Percentiles rank a stretch among this genome's conserved stretches.
Conservation (phyloP, 1,284 basidiomycete species). For the Neolentinus lepideus region DNA sequence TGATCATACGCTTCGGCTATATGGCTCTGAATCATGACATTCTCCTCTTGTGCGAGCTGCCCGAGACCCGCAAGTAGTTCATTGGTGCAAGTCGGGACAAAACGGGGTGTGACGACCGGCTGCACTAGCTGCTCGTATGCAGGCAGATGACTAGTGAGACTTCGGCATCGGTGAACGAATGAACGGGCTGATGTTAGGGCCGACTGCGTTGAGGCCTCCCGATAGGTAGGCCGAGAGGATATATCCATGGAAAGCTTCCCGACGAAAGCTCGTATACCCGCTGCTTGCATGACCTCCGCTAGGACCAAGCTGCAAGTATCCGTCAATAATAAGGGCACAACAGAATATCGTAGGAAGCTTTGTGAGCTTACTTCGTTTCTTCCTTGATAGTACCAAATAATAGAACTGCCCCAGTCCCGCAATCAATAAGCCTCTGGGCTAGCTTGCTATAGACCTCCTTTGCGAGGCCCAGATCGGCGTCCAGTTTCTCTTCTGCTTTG, state of each 20-base stretch:
- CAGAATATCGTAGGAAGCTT: background rate
- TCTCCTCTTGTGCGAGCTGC: conserved; percentile 19
- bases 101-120: conserved; percentile 28
- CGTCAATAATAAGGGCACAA: background rate
- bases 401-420: background rate
- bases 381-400: conserved; percentile 2
- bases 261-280: conserved; percentile 2
- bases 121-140: conserved; percentile 2
- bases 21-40: conserved; percentile 31
- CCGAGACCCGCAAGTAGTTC: conserved; percentile 24
- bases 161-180: background rate
- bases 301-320: background rate
- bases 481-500: conserved; percentile 71
- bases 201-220: background rate
- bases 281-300: background rate
- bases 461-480: conserved; percentile 44
- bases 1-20: conserved; percentile 32
- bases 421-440: background rate
- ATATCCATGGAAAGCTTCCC: background rate
- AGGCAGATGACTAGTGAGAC: background rate
- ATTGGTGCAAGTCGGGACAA: conserved; percentile 31
- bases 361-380: background rate
- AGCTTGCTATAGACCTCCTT: background rate
- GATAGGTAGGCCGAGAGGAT: background rate
- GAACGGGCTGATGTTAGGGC: background rate